Conservation (phyloP, 129 eudicot species). For the Chrysanthemum makinoi region DNA sequence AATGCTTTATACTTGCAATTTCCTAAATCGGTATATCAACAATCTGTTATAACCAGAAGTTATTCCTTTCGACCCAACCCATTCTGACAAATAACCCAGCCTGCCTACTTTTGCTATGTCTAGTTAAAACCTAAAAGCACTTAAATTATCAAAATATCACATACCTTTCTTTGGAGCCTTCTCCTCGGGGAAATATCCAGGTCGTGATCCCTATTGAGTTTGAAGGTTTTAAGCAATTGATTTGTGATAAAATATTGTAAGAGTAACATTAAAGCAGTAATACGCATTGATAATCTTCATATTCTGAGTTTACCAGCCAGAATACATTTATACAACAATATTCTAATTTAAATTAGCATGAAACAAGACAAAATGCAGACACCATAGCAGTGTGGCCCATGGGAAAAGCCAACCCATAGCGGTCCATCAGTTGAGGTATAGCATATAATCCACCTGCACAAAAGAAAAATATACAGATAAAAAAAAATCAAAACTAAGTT, state of each 20-base stretch:
- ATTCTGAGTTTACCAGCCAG: too few relatives aligned
- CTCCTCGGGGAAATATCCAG: conserved; percentile 73
- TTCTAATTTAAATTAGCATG: background rate
- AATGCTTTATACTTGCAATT: too few relatives aligned
- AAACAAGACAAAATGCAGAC: background rate
- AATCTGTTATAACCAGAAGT: too few relatives aligned
- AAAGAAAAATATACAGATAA: background rate
- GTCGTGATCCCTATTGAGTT: conserved; percentile 63
- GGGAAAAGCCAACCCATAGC: conserved; percentile 68
- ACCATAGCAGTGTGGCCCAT: conserved; percentile 69
- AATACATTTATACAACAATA: background rate
- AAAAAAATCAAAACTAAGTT: background rate
- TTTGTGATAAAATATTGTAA: background rate
- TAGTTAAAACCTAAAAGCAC: background rate
- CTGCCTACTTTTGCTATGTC: too few relatives aligned
- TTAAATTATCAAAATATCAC: background rate
- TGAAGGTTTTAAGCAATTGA: conserved; percentile 3
- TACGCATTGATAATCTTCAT: too few relatives aligned
- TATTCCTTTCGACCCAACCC: too few relatives aligned
- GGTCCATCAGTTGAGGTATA: conserved; percentile 77
- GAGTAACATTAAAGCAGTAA: background rate
- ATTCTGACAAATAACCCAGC: too few relatives aligned
- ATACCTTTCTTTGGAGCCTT: conserved; percentile 51
- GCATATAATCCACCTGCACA: conserved; percentile 73
- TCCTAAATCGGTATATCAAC: too few relatives aligned